A percentile compares a stretch with the other conserved stretches of the same genome.
Conservation (phyloP, 1,284 basidiomycete species). For the Taiwanofungus camphoratus region DNA sequence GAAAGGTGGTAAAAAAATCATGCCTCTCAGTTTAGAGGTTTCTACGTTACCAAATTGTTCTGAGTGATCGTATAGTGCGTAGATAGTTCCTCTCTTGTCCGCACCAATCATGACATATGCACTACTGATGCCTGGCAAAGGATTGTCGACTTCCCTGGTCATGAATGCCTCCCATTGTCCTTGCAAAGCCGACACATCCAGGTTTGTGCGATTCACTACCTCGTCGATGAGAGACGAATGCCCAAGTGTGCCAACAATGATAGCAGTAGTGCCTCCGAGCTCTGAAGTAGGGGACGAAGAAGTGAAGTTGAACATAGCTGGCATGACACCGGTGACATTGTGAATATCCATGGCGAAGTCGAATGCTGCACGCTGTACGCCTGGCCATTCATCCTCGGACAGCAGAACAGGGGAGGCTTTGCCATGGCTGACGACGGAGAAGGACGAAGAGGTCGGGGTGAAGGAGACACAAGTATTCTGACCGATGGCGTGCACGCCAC, state of each 20-base stretch:
- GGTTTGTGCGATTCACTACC: constrained; percentile 44
- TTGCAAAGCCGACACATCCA: constrained; percentile 51
- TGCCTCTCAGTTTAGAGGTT: neutral
- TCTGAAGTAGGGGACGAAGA: constrained; percentile 18
- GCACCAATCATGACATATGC: constrained; percentile 64
- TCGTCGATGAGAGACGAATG: constrained; percentile 52
- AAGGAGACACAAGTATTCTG: constrained; percentile 30
- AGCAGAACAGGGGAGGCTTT: constrained; percentile 45
- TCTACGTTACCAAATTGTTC: constrained; percentile 57
- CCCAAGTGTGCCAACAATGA: constrained; percentile 64
- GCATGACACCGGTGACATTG: constrained; percentile 49
- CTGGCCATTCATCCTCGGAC: constrained; percentile 55
- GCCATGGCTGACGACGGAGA: constrained; percentile 38
- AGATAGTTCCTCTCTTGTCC: constrained; percentile 65
- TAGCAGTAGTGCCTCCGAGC: constrained; percentile 29
- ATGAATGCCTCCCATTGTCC: constrained; percentile 65
- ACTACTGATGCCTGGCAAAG: constrained; percentile 49
- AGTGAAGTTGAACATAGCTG: constrained; percentile 43
- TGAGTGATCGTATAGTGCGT: constrained; percentile 62
- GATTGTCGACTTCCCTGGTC: constrained; percentile 46
- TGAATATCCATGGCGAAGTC: constrained; percentile 61
- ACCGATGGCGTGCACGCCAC: constrained; percentile 26
- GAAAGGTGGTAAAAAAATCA: neutral
- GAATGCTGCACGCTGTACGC: constrained; percentile 55
- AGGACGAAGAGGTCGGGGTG: constrained; percentile 26